Percentiles rank a stretch among this genome's conserved stretches.
Evolutionary conservation across 1,139 yeast species (phyloP).

Genomic region (Suhomyces chickasaworum): DNA sequence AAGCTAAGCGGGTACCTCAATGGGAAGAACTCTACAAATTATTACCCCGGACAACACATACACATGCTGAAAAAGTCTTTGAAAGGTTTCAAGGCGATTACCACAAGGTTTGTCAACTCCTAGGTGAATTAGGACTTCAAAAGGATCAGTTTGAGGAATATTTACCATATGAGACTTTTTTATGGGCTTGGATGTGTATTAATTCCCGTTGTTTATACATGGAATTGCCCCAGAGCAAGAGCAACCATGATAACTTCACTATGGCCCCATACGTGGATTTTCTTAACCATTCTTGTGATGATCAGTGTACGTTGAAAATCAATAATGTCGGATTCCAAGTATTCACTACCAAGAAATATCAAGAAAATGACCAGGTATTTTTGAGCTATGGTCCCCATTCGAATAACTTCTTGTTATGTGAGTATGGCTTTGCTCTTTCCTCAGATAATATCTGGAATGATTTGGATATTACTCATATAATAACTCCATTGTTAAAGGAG

Average conservation of each 20-base stretch:
- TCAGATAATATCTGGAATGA: constrained; percentile 64
- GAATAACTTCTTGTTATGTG: constrained; percentile 76
- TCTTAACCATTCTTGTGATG: constrained; percentile 69
- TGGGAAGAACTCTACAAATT: constrained; percentile 30
- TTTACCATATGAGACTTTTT: constrained; percentile 30
- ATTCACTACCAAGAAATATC: constrained; percentile 37
- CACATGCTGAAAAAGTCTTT: constrained; percentile 39
- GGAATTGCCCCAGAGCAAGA: constrained; percentile 57
- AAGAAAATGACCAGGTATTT: constrained; percentile 57
- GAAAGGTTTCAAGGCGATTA: constrained; percentile 43
- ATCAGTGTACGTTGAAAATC: constrained; percentile 53
- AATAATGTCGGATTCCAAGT: constrained; percentile 56
- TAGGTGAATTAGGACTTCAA: constrained; percentile 18
- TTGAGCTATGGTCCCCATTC: constrained; percentile 88
- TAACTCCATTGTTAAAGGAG: constrained; percentile 39
- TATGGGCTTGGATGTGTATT: constrained; percentile 83
- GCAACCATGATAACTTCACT: constrained; percentile 68
- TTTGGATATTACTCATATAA: constrained; percentile 57
- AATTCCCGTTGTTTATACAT: constrained; percentile 90
- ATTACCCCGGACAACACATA: constrained; percentile 43
- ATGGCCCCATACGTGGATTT: constrained; percentile 92
- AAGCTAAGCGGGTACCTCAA: constrained; percentile 28
- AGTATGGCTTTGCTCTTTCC: constrained; percentile 75
- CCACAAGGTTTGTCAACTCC: constrained; percentile 25
- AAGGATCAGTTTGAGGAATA: background rate